A percentile compares a stretch with the other conserved stretches of the same genome.
Evolutionary conservation across 2,329 filamentous ascomycete genomes (phyloP).

Genomic region (Metarhizium robertsii): DNA sequence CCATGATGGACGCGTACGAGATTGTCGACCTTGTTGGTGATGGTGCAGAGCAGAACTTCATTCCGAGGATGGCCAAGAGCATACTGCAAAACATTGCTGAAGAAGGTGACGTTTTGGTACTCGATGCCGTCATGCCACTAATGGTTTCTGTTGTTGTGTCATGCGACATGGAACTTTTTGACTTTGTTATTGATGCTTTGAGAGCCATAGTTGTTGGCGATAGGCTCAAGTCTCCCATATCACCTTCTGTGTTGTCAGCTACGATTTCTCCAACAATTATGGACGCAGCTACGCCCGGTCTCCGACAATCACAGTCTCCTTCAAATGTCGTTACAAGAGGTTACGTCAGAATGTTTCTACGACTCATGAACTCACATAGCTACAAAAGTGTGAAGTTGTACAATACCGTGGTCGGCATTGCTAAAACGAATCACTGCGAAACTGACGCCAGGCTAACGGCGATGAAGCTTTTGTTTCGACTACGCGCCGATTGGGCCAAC

Average conservation of each 20-base stretch:
- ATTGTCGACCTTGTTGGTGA: constrained; percentile 50
- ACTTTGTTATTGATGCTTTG: constrained; percentile 45
- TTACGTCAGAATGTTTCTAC: constrained; percentile 68
- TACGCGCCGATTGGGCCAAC: constrained; percentile 74
- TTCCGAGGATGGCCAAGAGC: constrained; percentile 49
- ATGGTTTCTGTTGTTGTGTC: constrained; percentile 55
- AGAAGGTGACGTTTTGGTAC: constrained; percentile 55
- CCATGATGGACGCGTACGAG: constrained; percentile 50
- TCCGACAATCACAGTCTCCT: constrained; percentile 35
- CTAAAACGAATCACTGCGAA: constrained; percentile 49
- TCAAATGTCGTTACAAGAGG: constrained; percentile 64
- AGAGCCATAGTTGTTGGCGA: constrained; percentile 40
- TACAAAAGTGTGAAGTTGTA: constrained; percentile 56
- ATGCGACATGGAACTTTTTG: constrained; percentile 49
- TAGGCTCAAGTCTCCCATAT: constrained; percentile 32
- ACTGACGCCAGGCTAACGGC: constrained; percentile 63
- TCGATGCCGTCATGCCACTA: constrained; percentile 56
- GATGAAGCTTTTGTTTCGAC: constrained; percentile 70
- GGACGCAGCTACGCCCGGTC: constrained; percentile 11
- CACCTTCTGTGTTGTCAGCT: constrained; percentile 18
- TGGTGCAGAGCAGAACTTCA: constrained; percentile 46
- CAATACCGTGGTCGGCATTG: constrained; percentile 54
- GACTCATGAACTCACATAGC: constrained; percentile 57
- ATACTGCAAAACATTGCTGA: constrained; percentile 51
- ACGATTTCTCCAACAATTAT: constrained; percentile 12